These are phyloP conservation scores for Ramularia endophylla DNA, from an alignment of 2,329 filamentous ascomycete genomes.

Conservation along the genomic window DNA sequence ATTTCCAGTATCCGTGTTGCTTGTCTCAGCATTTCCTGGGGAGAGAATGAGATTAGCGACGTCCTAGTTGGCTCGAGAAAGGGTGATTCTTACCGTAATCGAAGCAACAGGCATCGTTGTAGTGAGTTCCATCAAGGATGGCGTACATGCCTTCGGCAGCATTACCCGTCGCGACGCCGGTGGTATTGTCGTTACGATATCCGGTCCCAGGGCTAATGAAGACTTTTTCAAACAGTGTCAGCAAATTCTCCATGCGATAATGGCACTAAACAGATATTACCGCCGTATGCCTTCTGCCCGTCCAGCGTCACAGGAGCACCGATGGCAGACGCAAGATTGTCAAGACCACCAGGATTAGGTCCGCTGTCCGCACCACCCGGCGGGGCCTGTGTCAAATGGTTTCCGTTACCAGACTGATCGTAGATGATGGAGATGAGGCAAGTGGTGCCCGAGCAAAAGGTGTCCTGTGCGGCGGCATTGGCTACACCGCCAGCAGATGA, in stretches of 20 bases:
- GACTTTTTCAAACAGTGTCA: no score
- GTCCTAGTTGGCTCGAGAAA: no score
- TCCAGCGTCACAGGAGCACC: conserved; percentile 55
- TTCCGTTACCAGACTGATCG: conserved; percentile 57
- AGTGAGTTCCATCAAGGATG: conserved; percentile 55
- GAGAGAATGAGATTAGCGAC: conserved; percentile 30
- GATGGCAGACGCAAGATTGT: conserved; percentile 54
- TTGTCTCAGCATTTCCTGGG: conserved; percentile 36
- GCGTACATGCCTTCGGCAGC: conserved; percentile 56
- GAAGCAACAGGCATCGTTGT: conserved; percentile 50
- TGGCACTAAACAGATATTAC: no score
- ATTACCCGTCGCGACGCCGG: conserved; percentile 51
- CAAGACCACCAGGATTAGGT: conserved; percentile 51
- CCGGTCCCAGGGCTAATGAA: conserved; percentile 57
- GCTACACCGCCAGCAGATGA: conserved; percentile 56
- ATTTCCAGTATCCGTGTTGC: conserved; percentile 45
- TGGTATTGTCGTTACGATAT: conserved; percentile 54
- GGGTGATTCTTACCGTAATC: conserved; percentile 31
- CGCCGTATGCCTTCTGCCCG: conserved; percentile 58
- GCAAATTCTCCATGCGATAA: no score
- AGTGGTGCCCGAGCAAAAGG: conserved; percentile 55
- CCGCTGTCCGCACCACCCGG: conserved; percentile 50
- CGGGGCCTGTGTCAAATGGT: conserved; percentile 58
- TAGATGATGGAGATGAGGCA: conserved; percentile 59
- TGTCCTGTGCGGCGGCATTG: conserved; percentile 53